A percentile compares a stretch with the other conserved stretches of the same genome.
These are phyloP conservation scores for Aspergillus thermomutatus DNA, from an alignment of 2,329 filamentous ascomycete genomes.

Conservation along the genomic window DNA sequence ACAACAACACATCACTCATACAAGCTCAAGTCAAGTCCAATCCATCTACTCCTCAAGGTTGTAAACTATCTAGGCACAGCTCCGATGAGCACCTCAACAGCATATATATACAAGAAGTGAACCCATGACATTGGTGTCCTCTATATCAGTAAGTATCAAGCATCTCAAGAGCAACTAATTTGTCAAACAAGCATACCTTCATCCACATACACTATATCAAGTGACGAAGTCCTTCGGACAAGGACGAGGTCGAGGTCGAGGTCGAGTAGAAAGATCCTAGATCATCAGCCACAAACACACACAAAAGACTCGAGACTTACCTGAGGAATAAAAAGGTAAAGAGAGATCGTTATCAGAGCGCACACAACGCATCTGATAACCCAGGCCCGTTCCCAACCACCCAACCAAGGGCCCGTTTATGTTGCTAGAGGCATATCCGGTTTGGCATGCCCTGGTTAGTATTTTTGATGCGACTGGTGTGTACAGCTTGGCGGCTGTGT, in stretches of 20 bases:
- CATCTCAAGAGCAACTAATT: no score
- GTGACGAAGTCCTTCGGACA: neutral
- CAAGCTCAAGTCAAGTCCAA: no score
- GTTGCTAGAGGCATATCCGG: neutral
- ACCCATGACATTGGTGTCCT: no score
- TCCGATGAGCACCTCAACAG: neutral
- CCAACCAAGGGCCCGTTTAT: constrained; percentile 9
- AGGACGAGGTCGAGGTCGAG: neutral
- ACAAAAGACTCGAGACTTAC: neutral
- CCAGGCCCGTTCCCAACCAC: constrained; percentile 18
- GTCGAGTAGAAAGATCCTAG: neutral
- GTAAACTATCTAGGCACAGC: neutral
- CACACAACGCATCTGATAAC: constrained; percentile 7
- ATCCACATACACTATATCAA: no score
- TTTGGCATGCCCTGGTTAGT: neutral
- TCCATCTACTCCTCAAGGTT: no score
- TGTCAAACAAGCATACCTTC: neutral
- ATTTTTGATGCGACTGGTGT: no score
- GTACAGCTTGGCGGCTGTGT: no score
- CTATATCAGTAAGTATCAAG: neutral
- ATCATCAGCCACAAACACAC: neutral
- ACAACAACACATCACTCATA: neutral
- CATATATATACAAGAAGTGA: neutral
- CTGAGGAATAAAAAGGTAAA: neutral
- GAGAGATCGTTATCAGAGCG: neutral